phyloP scores from a whole-genome alignment of 306 rosid genomes.

The Cucumis hystrix region DNA sequence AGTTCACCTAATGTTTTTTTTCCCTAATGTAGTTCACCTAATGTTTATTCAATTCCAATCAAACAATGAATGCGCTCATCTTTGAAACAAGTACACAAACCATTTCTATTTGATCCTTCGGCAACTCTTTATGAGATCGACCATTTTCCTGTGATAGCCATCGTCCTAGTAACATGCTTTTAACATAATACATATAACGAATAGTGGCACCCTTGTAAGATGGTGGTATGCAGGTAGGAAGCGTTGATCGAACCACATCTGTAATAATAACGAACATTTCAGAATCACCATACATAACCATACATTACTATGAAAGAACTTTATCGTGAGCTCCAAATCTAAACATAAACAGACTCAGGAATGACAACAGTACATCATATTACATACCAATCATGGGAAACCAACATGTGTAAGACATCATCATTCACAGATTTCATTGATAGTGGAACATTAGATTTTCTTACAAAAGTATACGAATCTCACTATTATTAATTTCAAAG shows the following conservation, averaged over 20 bases:
- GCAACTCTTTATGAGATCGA: conserved; percentile 54
- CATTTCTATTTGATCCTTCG: conserved; percentile 47
- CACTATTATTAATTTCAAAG: too few relatives aligned
- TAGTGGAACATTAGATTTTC: background rate
- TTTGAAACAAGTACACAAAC: conserved; percentile 43
- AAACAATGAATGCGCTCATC: background rate
- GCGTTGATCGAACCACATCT: conserved; percentile 54
- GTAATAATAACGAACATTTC: conserved; percentile 10
- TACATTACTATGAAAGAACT: background rate
- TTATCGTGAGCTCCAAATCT: background rate
- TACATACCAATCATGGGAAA: background rate
- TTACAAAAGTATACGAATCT: too few relatives aligned
- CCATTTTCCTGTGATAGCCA: conserved; percentile 77
- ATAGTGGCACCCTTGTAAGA: conserved; percentile 92
- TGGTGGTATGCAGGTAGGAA: conserved; percentile 74
- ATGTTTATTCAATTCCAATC: background rate
- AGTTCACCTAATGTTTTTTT: background rate
- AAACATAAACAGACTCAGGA: background rate
- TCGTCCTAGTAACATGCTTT: conserved; percentile 52
- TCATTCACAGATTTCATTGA: background rate
- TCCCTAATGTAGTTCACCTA: background rate
- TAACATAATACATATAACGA: conserved; percentile 78
- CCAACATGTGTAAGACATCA: background rate
- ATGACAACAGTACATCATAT: background rate
- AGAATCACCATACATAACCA: background rate